phyloP scores from a whole-genome alignment of 176 grass and related monocot species.

The Guadua angustifolia region DNA sequence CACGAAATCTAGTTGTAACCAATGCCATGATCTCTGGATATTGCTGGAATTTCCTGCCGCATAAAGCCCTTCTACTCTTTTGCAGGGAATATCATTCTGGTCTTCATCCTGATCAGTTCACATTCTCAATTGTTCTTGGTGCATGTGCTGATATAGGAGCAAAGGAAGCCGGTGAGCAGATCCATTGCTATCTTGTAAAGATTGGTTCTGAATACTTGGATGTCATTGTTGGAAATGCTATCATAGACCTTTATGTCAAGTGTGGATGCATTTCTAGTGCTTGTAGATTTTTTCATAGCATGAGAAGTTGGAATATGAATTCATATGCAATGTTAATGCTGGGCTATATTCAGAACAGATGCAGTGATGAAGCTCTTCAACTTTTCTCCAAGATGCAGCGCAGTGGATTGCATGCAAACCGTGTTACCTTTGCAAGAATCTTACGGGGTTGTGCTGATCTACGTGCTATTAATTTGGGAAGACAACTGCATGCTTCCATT shows the following conservation, averaged over 20 bases:
- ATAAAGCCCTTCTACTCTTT: constrained; percentile 81
- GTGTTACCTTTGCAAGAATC: constrained; percentile 77
- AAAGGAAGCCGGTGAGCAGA: constrained; percentile 73
- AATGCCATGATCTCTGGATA: constrained; percentile 85
- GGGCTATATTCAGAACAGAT: constrained; percentile 80
- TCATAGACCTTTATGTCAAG: constrained; percentile 87
- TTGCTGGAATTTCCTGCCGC: constrained; percentile 71
- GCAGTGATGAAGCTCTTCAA: constrained; percentile 63
- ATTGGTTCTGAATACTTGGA: constrained; percentile 71
- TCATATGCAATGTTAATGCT: constrained; percentile 85
- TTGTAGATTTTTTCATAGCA: constrained; percentile 79
- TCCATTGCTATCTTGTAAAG: constrained; percentile 77
- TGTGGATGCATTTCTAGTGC: constrained; percentile 73
- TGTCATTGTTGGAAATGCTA: constrained; percentile 72
- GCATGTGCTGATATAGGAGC: constrained; percentile 74
- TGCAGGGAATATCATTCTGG: constrained; percentile 60
- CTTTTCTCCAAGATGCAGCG: constrained; percentile 85
- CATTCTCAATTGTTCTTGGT: constrained; percentile 72
- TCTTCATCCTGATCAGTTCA: constrained; percentile 73
- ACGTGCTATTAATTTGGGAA: constrained; percentile 76
- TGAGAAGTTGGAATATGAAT: constrained; percentile 76
- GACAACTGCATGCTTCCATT: constrained; percentile 87
- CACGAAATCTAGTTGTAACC: constrained; percentile 56
- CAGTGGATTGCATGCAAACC: constrained; percentile 70
- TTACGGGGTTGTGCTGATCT: constrained; percentile 73